These are phyloP conservation scores for Firmiana major DNA, from an alignment of 345 rosid species.

Conservation along the genomic window DNA sequence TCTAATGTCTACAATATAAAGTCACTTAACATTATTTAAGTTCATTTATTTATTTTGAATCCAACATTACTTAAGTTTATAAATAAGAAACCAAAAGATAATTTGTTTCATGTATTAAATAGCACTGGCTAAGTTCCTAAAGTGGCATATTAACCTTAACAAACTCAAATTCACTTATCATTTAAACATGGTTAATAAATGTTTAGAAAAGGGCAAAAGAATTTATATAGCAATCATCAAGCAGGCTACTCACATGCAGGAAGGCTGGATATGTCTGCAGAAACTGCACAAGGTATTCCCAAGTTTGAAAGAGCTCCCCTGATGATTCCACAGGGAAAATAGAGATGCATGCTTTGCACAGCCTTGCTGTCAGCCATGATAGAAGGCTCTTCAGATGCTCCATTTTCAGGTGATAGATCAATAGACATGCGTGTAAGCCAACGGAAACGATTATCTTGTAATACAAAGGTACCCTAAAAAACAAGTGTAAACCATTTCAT, in stretches of 20 bases:
- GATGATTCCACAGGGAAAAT: constrained; percentile 95
- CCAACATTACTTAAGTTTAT: neutral
- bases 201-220: neutral
- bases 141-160: neutral
- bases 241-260: constrained; percentile 73
- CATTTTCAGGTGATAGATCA: constrained; percentile 52
- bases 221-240: neutral
- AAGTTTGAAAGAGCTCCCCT: constrained; percentile 95
- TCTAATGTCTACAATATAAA: neutral
- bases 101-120: neutral
- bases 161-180: neutral
- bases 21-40: neutral
- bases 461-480: constrained; percentile 91
- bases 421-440: constrained; percentile 79
- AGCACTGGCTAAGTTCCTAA: neutral
- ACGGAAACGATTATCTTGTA: constrained; percentile 91
- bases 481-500: neutral
- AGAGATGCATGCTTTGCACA: constrained; percentile 78
- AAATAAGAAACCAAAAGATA: neutral
- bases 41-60: too few relatives aligned
- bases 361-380: constrained; percentile 55
- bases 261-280: constrained; percentile 91
- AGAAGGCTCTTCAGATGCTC: constrained; percentile 48
- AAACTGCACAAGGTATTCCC: constrained; percentile 95
- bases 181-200: neutral